phyloP scores from a whole-genome alignment of 306 rosid genomes.

The Lathyrus aphaca region DNA sequence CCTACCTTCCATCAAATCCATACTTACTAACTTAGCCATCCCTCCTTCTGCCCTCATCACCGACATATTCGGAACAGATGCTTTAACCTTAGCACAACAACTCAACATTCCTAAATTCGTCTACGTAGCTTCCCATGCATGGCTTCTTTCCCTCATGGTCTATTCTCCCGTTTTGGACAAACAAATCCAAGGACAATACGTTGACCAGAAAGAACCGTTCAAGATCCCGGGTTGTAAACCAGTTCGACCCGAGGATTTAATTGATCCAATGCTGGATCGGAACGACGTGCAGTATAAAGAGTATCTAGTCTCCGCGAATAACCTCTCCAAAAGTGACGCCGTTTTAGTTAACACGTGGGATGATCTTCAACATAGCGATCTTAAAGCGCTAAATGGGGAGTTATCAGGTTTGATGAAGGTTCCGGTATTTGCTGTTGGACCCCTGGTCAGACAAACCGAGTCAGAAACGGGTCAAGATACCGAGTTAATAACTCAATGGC shows the following conservation, averaged over 20 bases:
- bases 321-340: neutral
- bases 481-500: slow-evolving; percentile 42
- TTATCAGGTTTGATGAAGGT: slow-evolving; percentile 25
- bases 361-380: slow-evolving; percentile 10
- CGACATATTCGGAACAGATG: slow-evolving; percentile 41
- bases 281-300: slow-evolving; percentile 37
- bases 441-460: slow-evolving; percentile 37
- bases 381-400: slow-evolving; percentile 2
- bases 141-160: slow-evolving; percentile 23
- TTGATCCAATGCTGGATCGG: slow-evolving; percentile 47
- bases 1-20: slow-evolving; percentile 14
- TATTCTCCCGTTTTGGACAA: slow-evolving; percentile 37
- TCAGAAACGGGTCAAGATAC: neutral
- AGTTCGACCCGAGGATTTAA: slow-evolving; percentile 40
- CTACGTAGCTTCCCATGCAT: slow-evolving; percentile 39
- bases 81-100: slow-evolving; percentile 40
- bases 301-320: neutral
- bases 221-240: slow-evolving; percentile 48
- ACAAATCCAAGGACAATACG: slow-evolving; percentile 41
- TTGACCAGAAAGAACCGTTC: slow-evolving; percentile 40
- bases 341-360: slow-evolving; percentile 43
- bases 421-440: slow-evolving; percentile 60
- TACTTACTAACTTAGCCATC: neutral
- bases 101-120: slow-evolving; percentile 41
- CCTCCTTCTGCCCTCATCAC: slow-evolving; percentile 45